Base-by-base conservation (phyloP, 2,329 filamentous ascomycete species). In the Parastagonospora nodorum region DNA sequence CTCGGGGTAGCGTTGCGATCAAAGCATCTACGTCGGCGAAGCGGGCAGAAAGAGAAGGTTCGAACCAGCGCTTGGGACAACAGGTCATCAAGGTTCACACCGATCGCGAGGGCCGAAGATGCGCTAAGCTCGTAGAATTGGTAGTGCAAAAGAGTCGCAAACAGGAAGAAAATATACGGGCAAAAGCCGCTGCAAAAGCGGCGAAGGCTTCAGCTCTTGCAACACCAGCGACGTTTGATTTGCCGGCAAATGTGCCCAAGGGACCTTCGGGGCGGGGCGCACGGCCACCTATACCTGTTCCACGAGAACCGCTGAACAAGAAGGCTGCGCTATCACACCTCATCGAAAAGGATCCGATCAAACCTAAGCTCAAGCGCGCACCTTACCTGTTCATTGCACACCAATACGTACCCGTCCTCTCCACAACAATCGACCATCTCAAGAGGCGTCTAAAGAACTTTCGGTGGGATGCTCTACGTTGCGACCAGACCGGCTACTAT, bases 341-440 rank as follows among this genome's bases (percentile, higher is more conserved):
- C 15, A 66, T 86, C 8, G 89, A 92, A 69, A 78, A 82, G 30
- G 84, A 85, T 43, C 84, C 83, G 2, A 81, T 96, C 37, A 77
- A 88, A 16, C 77, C 82, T 30, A 86, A 87, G 57, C 84, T 97
- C 44, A 86, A 88, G 66, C 84, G 86, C 44, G 87, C 90, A 51
- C 94, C 94, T 0, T 97, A 96, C 69, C 87, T 97, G 32, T 97
- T 96, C 69, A 88, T 99, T 50, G 82, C 90, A n/a, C 85, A 90
- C 60, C 84, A 87, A 52, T 92, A 88, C 61, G 93, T 99, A 1
- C 94, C 94, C 1, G 89, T 96, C 10, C 84, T 97, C 67, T 82
- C 83, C 29, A 88, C 90, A 19, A 97, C 93, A 1, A 84, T 97
- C 48, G 86, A 88, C 4, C 94, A 99, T 76, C 83, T 99, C 77